Base-by-base conservation (phyloP, 768 basidiomycete species). In the Pulveroboletus frians region DNA sequence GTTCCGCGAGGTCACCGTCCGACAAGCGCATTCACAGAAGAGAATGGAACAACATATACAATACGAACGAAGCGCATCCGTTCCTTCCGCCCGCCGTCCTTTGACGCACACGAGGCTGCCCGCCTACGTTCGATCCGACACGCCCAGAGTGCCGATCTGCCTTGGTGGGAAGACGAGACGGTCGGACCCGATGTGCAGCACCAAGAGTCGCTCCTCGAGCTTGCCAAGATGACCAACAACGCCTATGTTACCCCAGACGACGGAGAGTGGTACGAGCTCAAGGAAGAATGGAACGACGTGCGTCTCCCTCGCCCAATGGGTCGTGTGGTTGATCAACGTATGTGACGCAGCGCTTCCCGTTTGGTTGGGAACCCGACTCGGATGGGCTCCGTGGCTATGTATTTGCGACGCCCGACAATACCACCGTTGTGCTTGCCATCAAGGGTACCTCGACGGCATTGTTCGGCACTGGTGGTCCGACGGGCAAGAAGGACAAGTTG, bases 151-250 rank as follows among this genome's bases (percentile, higher is more conserved):
- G 64, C 73, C 42, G 55, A 55, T 35, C 58, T 80, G 27, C 66
- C 68, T 7, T 97, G 94, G 93, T 79, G 85, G 9, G 85, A 87
- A 60, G 79, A 83, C 6, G 84, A 88, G 50, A 71, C 91, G 1
- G 46, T 71, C 3, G 87, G 73, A 0, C 95, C 95, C 3, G 83
- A 97, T 66, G 77, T 89, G 18, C 80, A 83, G 58, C 80, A 78
- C 43, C 74, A 90, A 37, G 80, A 84, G 53, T 87, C 89, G 2
- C 70, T 98, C 27, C 73, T 88, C 30, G 72, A 81, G 50, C 76
- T 99, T 40, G 95, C 93, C 9, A 96, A 92, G 79, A 97, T 99
- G 90, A 81, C 91, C 35, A 89, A 85, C 60, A 92, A 98, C 62
- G 92, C 95, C 41, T 97, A 97, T 71, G 69, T 85, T 14, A 61